Evolutionary conservation across 192 early-diverging fungal genomes (phyloP).

Genomic region (Diversispora epigaea): DNA sequence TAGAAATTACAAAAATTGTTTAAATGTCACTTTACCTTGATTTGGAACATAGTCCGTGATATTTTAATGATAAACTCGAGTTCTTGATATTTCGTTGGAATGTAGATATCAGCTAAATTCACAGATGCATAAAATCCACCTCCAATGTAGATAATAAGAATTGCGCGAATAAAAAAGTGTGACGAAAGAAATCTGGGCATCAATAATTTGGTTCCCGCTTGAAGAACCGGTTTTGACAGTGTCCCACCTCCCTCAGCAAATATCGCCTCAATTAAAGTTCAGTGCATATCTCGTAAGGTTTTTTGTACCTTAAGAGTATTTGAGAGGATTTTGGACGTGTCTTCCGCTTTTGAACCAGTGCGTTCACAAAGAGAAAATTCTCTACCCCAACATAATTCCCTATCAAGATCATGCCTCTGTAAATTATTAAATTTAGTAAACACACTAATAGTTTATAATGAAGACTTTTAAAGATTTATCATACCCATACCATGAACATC

Average conservation of each 20-base stretch:
- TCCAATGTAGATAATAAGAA: conserved; percentile 29
- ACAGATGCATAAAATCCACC: conserved; percentile 23
- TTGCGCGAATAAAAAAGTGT: conserved; percentile 30
- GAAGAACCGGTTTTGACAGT: conserved; percentile 24
- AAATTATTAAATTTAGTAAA: conserved; percentile 14
- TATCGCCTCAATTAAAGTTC: conserved; percentile 25
- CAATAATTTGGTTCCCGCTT: background rate
- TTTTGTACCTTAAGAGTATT: conserved; percentile 28
- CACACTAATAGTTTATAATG: conserved; percentile 17
- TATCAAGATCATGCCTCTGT: conserved; percentile 29
- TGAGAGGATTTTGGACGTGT: conserved; percentile 11
- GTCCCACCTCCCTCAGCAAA: background rate
- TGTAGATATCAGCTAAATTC: conserved; percentile 25
- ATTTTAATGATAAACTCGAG: conserved; percentile 27
- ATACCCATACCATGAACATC: conserved; percentile 36
- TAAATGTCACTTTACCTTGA: conserved; percentile 25
- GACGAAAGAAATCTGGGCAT: conserved; percentile 31
- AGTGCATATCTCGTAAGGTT: conserved; percentile 27
- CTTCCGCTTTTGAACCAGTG: conserved; percentile 18
- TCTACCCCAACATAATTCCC: conserved; percentile 14
- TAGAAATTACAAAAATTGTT: conserved; percentile 12
- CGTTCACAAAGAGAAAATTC: conserved; percentile 21
- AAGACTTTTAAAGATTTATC: conserved; percentile 10
- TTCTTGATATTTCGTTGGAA: conserved; percentile 27
- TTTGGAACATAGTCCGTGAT: conserved; percentile 24